Evolutionary conservation across 768 basidiomycete species (phyloP), one percentile per base, ranked within the genome.

Genomic region (Mrakia gelida): DNA sequence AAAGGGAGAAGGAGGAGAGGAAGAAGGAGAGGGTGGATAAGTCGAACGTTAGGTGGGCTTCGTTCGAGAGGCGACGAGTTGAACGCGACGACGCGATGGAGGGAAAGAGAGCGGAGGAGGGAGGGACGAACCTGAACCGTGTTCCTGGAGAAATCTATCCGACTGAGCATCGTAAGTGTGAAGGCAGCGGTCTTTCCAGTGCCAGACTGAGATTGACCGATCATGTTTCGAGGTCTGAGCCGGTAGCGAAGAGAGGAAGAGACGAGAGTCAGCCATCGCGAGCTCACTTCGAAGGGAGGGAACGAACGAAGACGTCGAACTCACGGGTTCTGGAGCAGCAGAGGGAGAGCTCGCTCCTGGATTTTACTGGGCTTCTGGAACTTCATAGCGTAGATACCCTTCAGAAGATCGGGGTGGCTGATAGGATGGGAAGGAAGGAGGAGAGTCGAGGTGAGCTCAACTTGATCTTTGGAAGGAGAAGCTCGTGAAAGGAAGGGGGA

Each of bases 171-270:
- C 16, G 96, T 95, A 71, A 99, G 87, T 18, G 95, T 93, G 84
- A 99, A 99, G 15, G 97, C 97, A 6, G 97, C 97, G 3, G 97
- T 98, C 87, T 99, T 99, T 71, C 97, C 97, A 13, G 97, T 99
- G 56, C 97, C 97, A 49, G 97, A 98, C 82, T 99, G 97, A 73
- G 95, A 98, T 86, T 99, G 97, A 26, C 95, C 97, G 83, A 98
- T 98, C 92, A 98, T 95, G 85, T 98, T 98, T 73, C 91, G 91
- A 16, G 96, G 92, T n/a, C 96, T 99, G 83, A 28, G 30, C 32
- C n/a, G n/a, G n/a, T n/a, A 72, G 72, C 30, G 1, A 7, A 62
- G 56, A 45, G 26, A 28, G 13, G 38, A 30, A 73, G 45, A 3
- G 49, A 49, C 11, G 16, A 30, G 18, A n/a, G 54, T 45, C 41